Conservation (phyloP, 306 rosid genomes). For the Pterocarpus santalinus region DNA sequence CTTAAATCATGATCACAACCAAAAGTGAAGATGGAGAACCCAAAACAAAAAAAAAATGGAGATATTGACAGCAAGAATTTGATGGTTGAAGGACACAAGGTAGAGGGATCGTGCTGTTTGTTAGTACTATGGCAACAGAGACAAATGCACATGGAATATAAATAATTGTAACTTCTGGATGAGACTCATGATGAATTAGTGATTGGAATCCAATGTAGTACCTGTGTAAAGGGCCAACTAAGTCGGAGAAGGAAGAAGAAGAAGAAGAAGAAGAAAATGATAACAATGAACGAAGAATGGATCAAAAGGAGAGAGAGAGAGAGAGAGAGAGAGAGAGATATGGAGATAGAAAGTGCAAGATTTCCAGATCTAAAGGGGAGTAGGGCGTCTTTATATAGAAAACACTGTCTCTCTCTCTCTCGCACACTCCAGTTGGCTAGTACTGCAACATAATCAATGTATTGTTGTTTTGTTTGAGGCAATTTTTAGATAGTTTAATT, state of each 20-base stretch:
- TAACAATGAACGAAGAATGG: not conserved
- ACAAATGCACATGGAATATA: not conserved
- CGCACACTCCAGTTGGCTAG: no score
- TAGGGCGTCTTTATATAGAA: not conserved
- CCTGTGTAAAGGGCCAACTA: conserved; percentile 54
- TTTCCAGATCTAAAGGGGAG: conserved; percentile 49
- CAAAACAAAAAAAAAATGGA: not conserved
- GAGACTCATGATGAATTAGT: conserved; percentile 21
- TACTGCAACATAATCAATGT: no score
- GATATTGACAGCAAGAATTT: not conserved
- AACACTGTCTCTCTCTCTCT: no score
- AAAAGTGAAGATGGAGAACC: not conserved
- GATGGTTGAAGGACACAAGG: conserved; percentile 33
- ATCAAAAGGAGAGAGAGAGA: conserved; percentile 12
- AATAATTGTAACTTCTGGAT: not conserved
- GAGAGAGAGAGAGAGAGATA: not conserved
- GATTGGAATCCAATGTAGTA: conserved; percentile 40
- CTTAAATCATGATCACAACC: conserved; percentile 28
- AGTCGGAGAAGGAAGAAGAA: not conserved
- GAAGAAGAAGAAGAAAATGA: not conserved
- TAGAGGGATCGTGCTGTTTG: not conserved
- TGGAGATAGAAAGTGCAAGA: not conserved
- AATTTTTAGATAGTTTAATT: no score
- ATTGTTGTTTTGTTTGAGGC: no score
- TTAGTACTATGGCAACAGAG: not conserved